Evolutionary conservation across 179 eudicot genomes (phyloP).

Genomic region (Nepenthes alata): DNA sequence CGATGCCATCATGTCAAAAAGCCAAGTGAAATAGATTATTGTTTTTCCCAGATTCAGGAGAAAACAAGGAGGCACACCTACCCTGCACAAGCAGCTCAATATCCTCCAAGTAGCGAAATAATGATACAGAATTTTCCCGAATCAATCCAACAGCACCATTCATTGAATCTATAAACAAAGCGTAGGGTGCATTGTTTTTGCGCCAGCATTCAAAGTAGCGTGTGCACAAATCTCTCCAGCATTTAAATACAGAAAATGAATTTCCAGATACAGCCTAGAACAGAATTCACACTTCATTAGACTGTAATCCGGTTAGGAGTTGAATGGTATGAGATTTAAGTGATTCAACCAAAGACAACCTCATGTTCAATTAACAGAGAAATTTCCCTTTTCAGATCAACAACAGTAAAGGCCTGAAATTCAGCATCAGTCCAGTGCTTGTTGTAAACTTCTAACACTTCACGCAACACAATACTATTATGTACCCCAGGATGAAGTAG

Average conservation of each 20-base stretch:
- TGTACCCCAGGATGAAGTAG: constrained; percentile 75
- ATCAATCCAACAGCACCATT: constrained; percentile 65
- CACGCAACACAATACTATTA: constrained; percentile 47
- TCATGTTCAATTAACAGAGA: constrained; percentile 66
- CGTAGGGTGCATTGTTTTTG: constrained; percentile 48
- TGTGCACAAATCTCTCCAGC: constrained; percentile 67
- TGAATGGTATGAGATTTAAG: neutral
- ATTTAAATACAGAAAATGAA: constrained; percentile 50
- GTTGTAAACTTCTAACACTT: constrained; percentile 54
- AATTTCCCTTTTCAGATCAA: constrained; percentile 62
- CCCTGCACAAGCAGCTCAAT: constrained; percentile 69
- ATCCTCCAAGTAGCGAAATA: constrained; percentile 70
- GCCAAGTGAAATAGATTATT: neutral
- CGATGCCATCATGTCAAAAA: neutral
- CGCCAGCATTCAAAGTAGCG: constrained; percentile 65
- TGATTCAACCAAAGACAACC: constrained; percentile 26
- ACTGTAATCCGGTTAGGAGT: neutral
- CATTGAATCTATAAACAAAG: constrained; percentile 59
- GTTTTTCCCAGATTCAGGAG: neutral
- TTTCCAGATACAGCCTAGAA: constrained; percentile 54
- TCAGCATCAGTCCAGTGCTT: constrained; percentile 76
- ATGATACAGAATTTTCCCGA: constrained; percentile 58
- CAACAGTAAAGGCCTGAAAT: constrained; percentile 55
- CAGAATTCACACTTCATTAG: constrained; percentile 19
- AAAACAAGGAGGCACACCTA: constrained; percentile 22